A percentile compares a stretch with the other conserved stretches of the same genome.
phyloP scores from a whole-genome alignment of 1,284 basidiomycete species.

The Ganoderma meredithae region DNA sequence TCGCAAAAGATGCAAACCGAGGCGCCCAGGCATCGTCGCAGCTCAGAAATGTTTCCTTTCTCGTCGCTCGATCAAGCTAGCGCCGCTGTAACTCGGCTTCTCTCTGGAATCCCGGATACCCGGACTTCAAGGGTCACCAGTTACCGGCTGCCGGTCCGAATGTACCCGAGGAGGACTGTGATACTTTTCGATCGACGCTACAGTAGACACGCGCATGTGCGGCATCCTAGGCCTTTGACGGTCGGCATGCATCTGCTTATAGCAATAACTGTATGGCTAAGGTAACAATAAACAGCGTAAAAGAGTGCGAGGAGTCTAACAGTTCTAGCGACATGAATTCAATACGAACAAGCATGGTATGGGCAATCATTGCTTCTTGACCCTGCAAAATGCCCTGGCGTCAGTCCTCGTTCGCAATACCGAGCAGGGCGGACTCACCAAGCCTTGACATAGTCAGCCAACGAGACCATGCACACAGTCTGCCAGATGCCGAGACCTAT shows the following conservation, averaged over 20 bases:
- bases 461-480: slow-evolving; percentile 97
- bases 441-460: slow-evolving; percentile 93
- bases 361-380: slow-evolving; percentile 39
- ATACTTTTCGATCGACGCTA: background rate
- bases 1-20: background rate
- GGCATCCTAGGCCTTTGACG: too few species aligned
- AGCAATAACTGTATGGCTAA: slow-evolving; percentile 30
- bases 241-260: background rate
- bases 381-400: slow-evolving; percentile 36
- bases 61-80: slow-evolving; percentile 17
- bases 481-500: slow-evolving; percentile 98
- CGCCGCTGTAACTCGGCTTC: slow-evolving; percentile 4
- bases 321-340: slow-evolving; percentile 15
- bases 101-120: slow-evolving; percentile 13
- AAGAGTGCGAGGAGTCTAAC: slow-evolving; percentile 25
- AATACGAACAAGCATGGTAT: background rate
- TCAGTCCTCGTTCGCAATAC: slow-evolving; percentile 9
- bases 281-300: slow-evolving; percentile 33
- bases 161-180: too few species aligned
- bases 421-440: slow-evolving; percentile 55
- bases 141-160: background rate
- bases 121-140: background rate
- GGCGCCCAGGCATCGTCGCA: background rate
- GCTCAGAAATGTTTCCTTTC: slow-evolving; percentile 14
- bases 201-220: too few species aligned